Percentiles rank a stretch among this genome's conserved stretches.
These are phyloP conservation scores for Cornus controversa DNA, from an alignment of 148 eudicot genomes.

Conservation along the genomic window DNA sequence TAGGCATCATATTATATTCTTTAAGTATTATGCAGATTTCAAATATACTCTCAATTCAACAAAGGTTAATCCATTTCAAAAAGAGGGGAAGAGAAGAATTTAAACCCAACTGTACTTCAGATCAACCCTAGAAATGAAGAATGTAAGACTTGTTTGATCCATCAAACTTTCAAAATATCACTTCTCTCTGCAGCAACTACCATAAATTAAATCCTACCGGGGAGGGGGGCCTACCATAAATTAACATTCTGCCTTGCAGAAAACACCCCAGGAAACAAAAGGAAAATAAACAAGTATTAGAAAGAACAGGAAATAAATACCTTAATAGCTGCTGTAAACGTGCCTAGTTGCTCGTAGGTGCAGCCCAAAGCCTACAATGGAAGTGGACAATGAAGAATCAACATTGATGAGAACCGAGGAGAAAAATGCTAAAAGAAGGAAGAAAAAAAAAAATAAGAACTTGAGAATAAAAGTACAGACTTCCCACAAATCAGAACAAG, in stretches of 20 bases:
- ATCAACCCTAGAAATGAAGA: not conserved
- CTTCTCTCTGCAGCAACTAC: too few relatives aligned
- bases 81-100: not conserved
- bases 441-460: slow-evolving; percentile 1
- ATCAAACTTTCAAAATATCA: too few relatives aligned
- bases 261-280: not conserved
- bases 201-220: too few relatives aligned
- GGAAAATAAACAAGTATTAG: not conserved
- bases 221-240: not conserved
- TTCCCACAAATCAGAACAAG: slow-evolving; percentile 93
- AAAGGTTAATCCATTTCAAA: not conserved
- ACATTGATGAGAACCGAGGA: slow-evolving; percentile 7
- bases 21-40: not conserved
- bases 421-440: too few relatives aligned
- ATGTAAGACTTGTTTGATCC: too few relatives aligned
- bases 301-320: slow-evolving; percentile 28
- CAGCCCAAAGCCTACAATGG: slow-evolving; percentile 71
- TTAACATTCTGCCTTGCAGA: not conserved
- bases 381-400: slow-evolving; percentile 5
- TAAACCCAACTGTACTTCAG: not conserved
- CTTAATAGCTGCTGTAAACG: slow-evolving; percentile 97
- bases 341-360: slow-evolving; percentile 84
- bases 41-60: not conserved
- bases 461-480: slow-evolving; percentile 39
- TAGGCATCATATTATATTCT: too few relatives aligned